phyloP scores from a whole-genome alignment of 306 rosid species.

The Medicago truncatula region DNA sequence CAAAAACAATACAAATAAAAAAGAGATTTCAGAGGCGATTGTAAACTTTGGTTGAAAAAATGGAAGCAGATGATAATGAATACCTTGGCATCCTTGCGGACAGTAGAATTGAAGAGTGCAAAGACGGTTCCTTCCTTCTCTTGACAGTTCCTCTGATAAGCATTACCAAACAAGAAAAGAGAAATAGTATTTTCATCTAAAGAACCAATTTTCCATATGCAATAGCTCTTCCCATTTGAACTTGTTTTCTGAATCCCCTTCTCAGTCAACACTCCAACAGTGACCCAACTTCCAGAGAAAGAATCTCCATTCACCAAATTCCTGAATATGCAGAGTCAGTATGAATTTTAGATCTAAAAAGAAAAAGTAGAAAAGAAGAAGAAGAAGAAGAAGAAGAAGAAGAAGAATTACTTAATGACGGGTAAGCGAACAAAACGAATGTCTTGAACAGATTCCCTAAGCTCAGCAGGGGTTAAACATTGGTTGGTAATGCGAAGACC shows the following conservation, averaged over 20 bases:
- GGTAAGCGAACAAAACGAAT: conserved; percentile 83
- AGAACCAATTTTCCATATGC: conserved; percentile 77
- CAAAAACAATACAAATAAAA: conserved; percentile 33
- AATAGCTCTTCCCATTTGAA: conserved; percentile 71
- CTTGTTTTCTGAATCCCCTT: conserved; percentile 72
- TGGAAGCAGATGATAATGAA: background rate
- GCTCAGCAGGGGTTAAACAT: conserved; percentile 61
- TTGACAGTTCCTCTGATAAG: conserved; percentile 65
- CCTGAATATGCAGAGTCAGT: conserved; percentile 46
- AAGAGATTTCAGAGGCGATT: background rate
- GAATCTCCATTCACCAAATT: conserved; percentile 76
- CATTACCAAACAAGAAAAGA: conserved; percentile 92
- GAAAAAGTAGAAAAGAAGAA: conserved; percentile 16
- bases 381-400: conserved; percentile 31
- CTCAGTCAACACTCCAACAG: conserved; percentile 85
- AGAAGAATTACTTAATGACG: conserved; percentile 65
- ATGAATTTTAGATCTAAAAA: no score
- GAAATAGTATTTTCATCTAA: conserved; percentile 74
- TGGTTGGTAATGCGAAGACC: conserved; percentile 79
- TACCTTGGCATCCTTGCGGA: conserved; percentile 85
- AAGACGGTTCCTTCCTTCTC: conserved; percentile 70
- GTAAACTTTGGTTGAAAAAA: no score
- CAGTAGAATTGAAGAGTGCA: conserved; percentile 69
- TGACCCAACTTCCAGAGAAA: conserved; percentile 84
- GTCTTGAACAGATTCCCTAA: conserved; percentile 69